Percentiles rank a stretch among this genome's conserved stretches.
Conservation (phyloP, 169 alveolate species). For the Theileria parva region DNA sequence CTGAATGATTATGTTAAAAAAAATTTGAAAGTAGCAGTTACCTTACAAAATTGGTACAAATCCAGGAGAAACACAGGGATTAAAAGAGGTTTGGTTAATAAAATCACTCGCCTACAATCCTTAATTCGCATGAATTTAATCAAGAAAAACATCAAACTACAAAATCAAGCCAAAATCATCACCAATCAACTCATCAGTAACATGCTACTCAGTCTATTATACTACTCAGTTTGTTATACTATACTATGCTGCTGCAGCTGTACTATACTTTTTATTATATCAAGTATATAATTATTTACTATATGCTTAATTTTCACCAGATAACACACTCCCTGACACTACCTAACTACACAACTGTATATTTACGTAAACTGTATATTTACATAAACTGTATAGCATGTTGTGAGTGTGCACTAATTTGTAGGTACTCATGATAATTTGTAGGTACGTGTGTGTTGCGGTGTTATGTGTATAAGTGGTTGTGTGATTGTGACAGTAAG, state of each 20-base stretch:
- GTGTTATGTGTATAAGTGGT: conserved; percentile 33
- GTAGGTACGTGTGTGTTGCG: conserved; percentile 24
- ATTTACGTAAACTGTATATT: no score
- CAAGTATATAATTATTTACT: no score
- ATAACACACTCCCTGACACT: no score
- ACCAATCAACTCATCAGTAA: background rate
- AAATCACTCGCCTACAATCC: conserved; percentile 42
- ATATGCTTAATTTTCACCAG: no score
- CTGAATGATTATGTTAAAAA: conserved; percentile 12
- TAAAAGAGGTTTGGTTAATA: conserved; percentile 9
- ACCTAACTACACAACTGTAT: no score
- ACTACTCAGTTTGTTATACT: no score
- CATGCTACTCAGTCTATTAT: no score
- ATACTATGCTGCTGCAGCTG: background rate
- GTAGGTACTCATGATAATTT: no score
- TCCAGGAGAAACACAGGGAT: conserved; percentile 10
- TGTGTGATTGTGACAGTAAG: conserved; percentile 32
- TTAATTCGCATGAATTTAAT: background rate
- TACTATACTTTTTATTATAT: no score
- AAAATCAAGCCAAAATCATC: background rate
- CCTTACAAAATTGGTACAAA: conserved; percentile 58
- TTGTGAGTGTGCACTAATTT: no score
- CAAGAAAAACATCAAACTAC: background rate
- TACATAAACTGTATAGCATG: no score
- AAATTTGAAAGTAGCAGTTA: background rate